Evolutionary conservation across 1,139 yeast species (phyloP), one percentile per base, ranked within the genome.

Genomic region (Kurtzmaniella quercitrusa): DNA sequence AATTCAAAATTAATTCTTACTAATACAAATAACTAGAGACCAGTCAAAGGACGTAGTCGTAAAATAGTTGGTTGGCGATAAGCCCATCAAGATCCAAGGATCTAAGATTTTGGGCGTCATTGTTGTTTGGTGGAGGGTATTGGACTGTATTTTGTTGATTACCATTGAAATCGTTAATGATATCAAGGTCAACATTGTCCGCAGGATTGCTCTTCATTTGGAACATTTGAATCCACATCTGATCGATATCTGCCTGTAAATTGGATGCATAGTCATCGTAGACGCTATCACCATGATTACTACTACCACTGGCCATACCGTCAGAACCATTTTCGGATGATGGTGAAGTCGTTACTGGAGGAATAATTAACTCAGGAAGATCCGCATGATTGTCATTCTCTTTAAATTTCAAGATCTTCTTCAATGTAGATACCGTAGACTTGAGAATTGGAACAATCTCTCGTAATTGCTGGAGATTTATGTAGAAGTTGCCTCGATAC

Each of bases 171-270:
- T 30, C 34, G 9, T 30, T 3, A 4, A 16, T 14, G 3, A 34
- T 3, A 34, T 34, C 37, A 19, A 34, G 5, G 3, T 20, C 37
- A 34, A 9, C 22, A 9, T 34, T 34, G 5, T 19, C 37, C 5
- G 16, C 26, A 9, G 45, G 26, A 38, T 58, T 61, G 28, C 52
- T 50, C 42, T 60, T 62, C 59, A 58, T 55, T 11, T 59, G 56
- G 20, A 59, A 51, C 48, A 62, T 54, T 45, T 56, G 66, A 28
- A 56, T 41, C 68, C 68, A 64, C 48, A 63, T 52, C 41, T 57
- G 55, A 42, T 64, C 69, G 17, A 60, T 54, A 39, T 61, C 60
- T 9, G 54, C 54, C 17, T 28, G 41, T 36, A 19, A 30, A 34
- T 30, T 38, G 21, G 39, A 6, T 22, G 22, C 35, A 14, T 12